Conservation (phyloP, 2,329 filamentous ascomycete species). For the Epichloe bromicola region DNA sequence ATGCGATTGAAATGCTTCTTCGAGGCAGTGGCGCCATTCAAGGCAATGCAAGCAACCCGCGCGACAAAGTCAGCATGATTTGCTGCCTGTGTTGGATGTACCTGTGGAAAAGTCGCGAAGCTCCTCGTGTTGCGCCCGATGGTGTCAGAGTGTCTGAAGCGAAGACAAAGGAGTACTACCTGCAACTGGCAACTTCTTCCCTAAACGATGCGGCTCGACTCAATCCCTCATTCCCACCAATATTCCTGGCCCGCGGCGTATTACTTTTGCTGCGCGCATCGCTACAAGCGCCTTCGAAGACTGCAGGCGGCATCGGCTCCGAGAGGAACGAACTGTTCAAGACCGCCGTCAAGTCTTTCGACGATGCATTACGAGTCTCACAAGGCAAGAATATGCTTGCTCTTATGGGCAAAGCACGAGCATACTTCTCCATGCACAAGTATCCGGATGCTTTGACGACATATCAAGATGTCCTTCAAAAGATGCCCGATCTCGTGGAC, state of each 20-base stretch:
- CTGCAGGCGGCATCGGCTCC: constrained; percentile 51
- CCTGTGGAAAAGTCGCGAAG: constrained; percentile 76
- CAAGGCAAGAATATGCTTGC: constrained; percentile 85
- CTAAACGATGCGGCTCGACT: constrained; percentile 93
- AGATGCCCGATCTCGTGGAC: constrained; percentile 77
- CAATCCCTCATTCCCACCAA: constrained; percentile 81
- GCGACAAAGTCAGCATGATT: constrained; percentile 76
- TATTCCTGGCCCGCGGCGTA: constrained; percentile 84
- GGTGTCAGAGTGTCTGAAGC: constrained; percentile 53
- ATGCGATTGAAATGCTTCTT: constrained; percentile 60
- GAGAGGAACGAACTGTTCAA: constrained; percentile 71
- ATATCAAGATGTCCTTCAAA: constrained; percentile 78
- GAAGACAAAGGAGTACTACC: constrained; percentile 86
- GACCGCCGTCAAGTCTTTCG: constrained; percentile 82
- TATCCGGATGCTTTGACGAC: constrained; percentile 69
- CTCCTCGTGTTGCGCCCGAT: constrained; percentile 49
- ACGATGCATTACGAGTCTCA: constrained; percentile 79
- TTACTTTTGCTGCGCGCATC: constrained; percentile 80
- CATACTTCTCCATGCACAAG: constrained; percentile 74
- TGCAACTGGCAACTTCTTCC: constrained; percentile 78
- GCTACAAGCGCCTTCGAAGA: constrained; percentile 61
- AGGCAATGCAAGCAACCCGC: constrained; percentile 54
- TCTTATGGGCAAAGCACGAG: constrained; percentile 75
- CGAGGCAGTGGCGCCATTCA: constrained; percentile 63
- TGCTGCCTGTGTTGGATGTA: constrained; percentile 85